A percentile compares a stretch with the other conserved stretches of the same genome.
Conservation (phyloP, 768 basidiomycete genomes). For the Mrakia blollopis region DNA sequence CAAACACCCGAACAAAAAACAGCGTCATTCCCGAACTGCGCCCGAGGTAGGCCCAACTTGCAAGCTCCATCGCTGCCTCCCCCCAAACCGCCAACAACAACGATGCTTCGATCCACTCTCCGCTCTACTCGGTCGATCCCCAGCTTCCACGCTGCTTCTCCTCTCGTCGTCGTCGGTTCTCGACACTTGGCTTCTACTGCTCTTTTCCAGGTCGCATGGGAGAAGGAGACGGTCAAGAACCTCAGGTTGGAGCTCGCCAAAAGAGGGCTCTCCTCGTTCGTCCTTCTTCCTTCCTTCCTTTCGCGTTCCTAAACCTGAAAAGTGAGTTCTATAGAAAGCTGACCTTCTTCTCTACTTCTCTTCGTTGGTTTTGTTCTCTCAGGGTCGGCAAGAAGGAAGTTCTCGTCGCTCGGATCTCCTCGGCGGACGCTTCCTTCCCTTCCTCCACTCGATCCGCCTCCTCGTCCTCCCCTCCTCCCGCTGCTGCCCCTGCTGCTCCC, state of each 20-base stretch:
- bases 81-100: no score
- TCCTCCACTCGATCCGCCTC: slow-evolving; percentile 9
- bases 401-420: not conserved
- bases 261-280: not conserved
- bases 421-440: slow-evolving; percentile 8
- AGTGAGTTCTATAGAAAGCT: not conserved
- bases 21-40: not conserved
- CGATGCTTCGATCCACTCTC: slow-evolving; percentile 4
- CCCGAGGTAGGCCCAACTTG: no score
- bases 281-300: not conserved
- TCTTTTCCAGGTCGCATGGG: slow-evolving; percentile 1
- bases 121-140: slow-evolving; percentile 3
- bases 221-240: not conserved
- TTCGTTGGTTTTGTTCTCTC: not conserved
- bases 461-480: not conserved
- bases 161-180: not conserved
- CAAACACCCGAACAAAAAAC: not conserved
- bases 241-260: not conserved
- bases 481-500: not conserved
- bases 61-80: not conserved
- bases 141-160: not conserved
- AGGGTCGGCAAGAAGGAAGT: not conserved
- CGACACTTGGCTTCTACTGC: not conserved
- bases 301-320: not conserved
- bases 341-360: not conserved